Conservation (phyloP, 2,329 filamentous ascomycete species). For the Aspergillus melleus region DNA sequence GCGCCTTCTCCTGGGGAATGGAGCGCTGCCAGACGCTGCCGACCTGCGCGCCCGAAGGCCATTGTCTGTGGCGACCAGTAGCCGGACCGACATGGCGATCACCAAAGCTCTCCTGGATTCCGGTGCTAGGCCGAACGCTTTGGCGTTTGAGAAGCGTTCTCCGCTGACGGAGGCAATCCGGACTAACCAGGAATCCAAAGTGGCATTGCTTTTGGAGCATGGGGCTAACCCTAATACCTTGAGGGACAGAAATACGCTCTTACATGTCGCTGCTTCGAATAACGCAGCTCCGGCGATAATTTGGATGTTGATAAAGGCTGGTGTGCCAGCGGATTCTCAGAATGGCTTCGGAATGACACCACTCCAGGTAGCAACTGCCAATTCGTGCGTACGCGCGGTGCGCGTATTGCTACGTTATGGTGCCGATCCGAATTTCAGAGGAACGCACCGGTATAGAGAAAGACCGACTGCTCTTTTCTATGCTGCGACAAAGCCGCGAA, state of each 20-base stretch:
- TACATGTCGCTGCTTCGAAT: background rate
- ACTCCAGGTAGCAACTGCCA: too few species aligned
- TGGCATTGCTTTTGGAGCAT: background rate
- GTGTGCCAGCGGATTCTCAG: too few species aligned
- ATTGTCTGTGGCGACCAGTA: background rate
- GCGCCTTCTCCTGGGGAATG: background rate
- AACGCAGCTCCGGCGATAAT: background rate
- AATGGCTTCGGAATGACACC: too few species aligned
- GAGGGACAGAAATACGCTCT: background rate
- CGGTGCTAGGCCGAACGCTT: background rate
- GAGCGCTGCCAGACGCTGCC: background rate
- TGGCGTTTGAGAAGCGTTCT: background rate
- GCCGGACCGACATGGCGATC: background rate
- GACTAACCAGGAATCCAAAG: background rate
- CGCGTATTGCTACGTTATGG: too few species aligned
- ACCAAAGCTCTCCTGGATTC: background rate
- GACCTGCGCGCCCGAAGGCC: background rate
- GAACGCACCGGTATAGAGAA: too few species aligned
- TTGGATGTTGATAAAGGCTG: background rate
- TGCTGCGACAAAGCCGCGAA: background rate
- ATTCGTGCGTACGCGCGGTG: too few species aligned
- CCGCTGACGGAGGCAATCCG: background rate
- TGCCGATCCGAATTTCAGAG: too few species aligned
- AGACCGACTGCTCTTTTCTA: too few species aligned
- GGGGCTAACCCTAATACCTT: background rate